These are phyloP conservation scores for Pseudopyricularia cyperi DNA, from an alignment of 2,329 filamentous ascomycete genomes.

Conservation along the genomic window DNA sequence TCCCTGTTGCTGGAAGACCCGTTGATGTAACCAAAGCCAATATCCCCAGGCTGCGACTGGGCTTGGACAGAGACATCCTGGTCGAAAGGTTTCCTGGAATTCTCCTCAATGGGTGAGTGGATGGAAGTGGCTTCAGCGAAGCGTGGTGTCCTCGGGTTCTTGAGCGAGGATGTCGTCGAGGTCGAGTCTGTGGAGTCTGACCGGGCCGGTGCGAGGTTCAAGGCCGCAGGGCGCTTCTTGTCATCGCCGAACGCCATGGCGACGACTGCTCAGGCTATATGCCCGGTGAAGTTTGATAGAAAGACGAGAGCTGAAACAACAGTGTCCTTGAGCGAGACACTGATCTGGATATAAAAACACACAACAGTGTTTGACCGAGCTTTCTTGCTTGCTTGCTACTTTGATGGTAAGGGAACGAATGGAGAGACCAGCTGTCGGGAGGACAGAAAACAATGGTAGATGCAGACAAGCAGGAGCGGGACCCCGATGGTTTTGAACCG, in stretches of 20 bases:
- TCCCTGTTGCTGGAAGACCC: constrained; percentile 36
- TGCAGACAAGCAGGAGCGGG: constrained; percentile 23
- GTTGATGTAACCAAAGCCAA: constrained; percentile 86
- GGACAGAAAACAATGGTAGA: constrained; percentile 20
- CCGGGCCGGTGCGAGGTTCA: constrained; percentile 37
- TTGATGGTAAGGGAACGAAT: constrained; percentile 7
- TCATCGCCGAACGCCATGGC: constrained; percentile 27
- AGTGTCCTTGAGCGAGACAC: background rate
- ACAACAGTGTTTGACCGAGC: background rate
- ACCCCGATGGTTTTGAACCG: constrained; percentile 37
- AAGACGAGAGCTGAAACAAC: background rate
- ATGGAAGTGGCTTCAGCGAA: constrained; percentile 73
- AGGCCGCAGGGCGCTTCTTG: constrained; percentile 41
- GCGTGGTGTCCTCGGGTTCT: constrained; percentile 60
- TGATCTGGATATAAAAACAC: background rate
- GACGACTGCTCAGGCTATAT: constrained; percentile 5
- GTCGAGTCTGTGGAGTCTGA: constrained; percentile 35
- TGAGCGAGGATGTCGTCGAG: constrained; percentile 43
- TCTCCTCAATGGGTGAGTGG: constrained; percentile 57
- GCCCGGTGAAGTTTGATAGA: constrained; percentile 9
- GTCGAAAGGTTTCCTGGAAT: constrained; percentile 44
- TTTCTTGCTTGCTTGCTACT: background rate
- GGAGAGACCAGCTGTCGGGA: constrained; percentile 43
- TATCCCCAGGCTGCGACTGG: constrained; percentile 65
- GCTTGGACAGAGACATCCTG: constrained; percentile 41